phyloP scores from a whole-genome alignment of 768 basidiomycete species.

The Trametes cinnabarina region DNA sequence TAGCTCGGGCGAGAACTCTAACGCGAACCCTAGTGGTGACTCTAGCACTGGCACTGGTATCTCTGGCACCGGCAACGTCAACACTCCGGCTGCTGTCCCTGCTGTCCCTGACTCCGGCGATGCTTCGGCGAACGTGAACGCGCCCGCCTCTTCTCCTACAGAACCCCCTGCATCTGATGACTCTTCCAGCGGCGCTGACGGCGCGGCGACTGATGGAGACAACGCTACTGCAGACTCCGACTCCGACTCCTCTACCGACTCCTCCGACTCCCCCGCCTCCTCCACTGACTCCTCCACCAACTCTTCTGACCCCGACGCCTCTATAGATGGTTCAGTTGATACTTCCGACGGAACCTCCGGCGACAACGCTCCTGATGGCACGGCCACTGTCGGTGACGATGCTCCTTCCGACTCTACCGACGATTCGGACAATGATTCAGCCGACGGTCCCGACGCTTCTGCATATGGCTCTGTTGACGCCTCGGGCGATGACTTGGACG shows the following conservation, averaged over 20 bases:
- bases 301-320: too few species aligned
- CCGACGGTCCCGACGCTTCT: not conserved
- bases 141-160: not conserved
- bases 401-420: not conserved
- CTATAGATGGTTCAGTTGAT: too few species aligned
- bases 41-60: not conserved
- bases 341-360: not conserved
- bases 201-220: not conserved
- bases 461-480: not conserved
- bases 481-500: not conserved
- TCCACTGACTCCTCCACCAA: too few species aligned
- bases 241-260: not conserved
- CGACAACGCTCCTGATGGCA: not conserved
- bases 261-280: too few species aligned
- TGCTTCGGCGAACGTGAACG: not conserved
- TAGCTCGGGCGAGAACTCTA: not conserved
- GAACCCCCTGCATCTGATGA: not conserved
- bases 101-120: not conserved
- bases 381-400: not conserved
- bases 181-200: not conserved
- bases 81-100: not conserved
- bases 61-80: not conserved
- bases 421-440: not conserved
- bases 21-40: not conserved
- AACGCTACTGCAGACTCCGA: not conserved